A percentile compares a stretch with the other conserved stretches of the same genome.
Evolutionary conservation across 192 early-diverging fungal genomes (phyloP).

Genomic region (Coemansia biformis): DNA sequence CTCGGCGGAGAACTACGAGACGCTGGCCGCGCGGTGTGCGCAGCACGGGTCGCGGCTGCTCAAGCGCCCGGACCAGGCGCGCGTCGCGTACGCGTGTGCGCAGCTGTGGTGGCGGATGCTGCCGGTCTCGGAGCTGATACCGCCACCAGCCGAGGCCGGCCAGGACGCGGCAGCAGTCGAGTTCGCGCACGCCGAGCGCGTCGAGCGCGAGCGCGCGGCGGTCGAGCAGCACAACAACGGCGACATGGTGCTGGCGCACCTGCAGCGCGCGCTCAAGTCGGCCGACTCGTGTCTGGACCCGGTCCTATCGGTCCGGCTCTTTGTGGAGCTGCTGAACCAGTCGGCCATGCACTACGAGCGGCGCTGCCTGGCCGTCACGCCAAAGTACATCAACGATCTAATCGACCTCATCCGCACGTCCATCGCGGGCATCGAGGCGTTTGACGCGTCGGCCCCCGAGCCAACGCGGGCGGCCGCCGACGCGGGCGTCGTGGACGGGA

Average conservation of each 20-base stretch:
- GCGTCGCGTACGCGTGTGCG: constrained; percentile 72
- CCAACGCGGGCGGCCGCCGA: constrained; percentile 49
- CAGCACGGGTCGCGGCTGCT: constrained; percentile 86
- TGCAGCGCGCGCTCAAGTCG: constrained; percentile 92
- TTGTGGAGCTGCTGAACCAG: constrained; percentile 96
- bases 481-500: constrained; percentile 50
- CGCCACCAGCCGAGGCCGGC: constrained; percentile 41
- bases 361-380: constrained; percentile 83
- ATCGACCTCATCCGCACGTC: constrained; percentile 88
- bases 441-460: constrained; percentile 53
- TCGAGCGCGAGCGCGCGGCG: constrained; percentile 51
- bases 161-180: constrained; percentile 44
- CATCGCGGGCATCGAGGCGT: constrained; percentile 64
- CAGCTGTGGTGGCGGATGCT: constrained; percentile 90
- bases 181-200: constrained; percentile 32
- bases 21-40: constrained; percentile 84
- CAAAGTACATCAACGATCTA: constrained; percentile 89
- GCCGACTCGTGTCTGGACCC: constrained; percentile 92
- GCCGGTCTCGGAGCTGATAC: constrained; percentile 43
- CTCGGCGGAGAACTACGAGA: constrained; percentile 89
- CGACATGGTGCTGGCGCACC: constrained; percentile 79
- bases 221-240: constrained; percentile 75
- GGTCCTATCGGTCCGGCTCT: constrained; percentile 81
- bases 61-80: constrained; percentile 92
- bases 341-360: constrained; percentile 95